Percentiles rank a stretch among this genome's conserved stretches.
Conservation (phyloP, 495 filamentous ascomycete species). For the Hapsidospora chrysogenum region DNA sequence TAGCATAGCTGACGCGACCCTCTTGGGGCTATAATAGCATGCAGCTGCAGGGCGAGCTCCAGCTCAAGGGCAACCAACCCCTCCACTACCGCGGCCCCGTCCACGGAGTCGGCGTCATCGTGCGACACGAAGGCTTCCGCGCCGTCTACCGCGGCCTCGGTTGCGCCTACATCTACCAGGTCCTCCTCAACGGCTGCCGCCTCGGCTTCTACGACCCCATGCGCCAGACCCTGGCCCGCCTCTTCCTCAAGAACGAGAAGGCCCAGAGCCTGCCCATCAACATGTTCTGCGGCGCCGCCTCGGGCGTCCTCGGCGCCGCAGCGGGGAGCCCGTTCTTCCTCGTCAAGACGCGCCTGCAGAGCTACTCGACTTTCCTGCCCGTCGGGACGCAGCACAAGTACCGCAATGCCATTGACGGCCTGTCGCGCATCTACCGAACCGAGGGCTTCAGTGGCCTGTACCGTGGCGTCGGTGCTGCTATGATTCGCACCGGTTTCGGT, state of each 20-base stretch:
- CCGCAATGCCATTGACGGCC: conserved; percentile 66
- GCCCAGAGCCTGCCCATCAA: conserved; percentile 79
- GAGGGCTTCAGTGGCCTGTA: conserved; percentile 79
- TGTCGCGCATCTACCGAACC: conserved; percentile 53
- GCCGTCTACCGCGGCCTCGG: conserved; percentile 84
- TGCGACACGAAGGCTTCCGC: conserved; percentile 74
- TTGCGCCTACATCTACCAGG: conserved; percentile 93
- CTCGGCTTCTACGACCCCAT: conserved; percentile 97
- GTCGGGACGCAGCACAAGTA: conserved; percentile 95
- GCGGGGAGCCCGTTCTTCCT: conserved; percentile 93
- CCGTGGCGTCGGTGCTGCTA: conserved; percentile 80
- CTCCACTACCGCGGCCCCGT: conserved; percentile 84
- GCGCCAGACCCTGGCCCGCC: conserved; percentile 43
- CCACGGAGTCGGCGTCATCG: conserved; percentile 80
- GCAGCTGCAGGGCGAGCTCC: conserved; percentile 93
- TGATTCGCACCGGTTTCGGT: conserved; percentile 92
- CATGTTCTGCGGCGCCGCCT: conserved; percentile 75
- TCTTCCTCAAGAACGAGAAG: conserved; percentile 50
- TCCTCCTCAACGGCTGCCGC: conserved; percentile 89
- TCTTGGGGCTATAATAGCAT: too few species aligned
- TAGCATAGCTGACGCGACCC: too few species aligned
- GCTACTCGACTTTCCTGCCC: conserved; percentile 82
- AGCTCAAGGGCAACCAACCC: conserved; percentile 64
- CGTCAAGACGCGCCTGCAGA: conserved; percentile 94
- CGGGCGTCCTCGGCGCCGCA: conserved; percentile 78